phyloP scores from a whole-genome alignment of 257 asterid genomes.

The Solanum okadae region DNA sequence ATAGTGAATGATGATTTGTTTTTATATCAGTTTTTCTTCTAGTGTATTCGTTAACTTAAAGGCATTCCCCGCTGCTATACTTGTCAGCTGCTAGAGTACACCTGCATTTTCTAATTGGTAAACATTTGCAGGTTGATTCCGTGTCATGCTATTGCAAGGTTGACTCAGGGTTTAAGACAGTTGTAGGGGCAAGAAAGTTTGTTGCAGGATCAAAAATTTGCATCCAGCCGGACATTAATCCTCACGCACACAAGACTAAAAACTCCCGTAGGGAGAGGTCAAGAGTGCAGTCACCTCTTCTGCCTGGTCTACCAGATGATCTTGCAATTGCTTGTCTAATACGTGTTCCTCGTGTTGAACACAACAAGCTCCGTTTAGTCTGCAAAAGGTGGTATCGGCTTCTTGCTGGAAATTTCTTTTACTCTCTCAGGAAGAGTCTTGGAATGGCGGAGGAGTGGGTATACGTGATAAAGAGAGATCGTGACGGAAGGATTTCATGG shows the following conservation, averaged over 20 bases:
- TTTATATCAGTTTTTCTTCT: background rate
- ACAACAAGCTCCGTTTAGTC: conserved; percentile 40
- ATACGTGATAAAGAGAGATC: conserved; percentile 37
- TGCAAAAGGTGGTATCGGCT: conserved; percentile 45
- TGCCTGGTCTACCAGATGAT: conserved; percentile 48
- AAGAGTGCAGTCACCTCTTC: conserved; percentile 36
- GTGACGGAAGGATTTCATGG: conserved; percentile 44
- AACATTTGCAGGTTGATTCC: conserved; percentile 30
- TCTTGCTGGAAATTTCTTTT: conserved; percentile 39
- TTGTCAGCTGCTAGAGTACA: background rate
- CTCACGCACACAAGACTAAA: conserved; percentile 33
- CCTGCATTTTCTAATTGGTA: background rate
- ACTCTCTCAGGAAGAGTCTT: conserved; percentile 36
- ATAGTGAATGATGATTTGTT: background rate
- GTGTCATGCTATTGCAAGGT: conserved; percentile 48
- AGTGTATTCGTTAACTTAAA: background rate
- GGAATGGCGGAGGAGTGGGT: conserved; percentile 52
- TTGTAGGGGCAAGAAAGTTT: conserved; percentile 39
- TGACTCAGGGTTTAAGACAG: conserved; percentile 37
- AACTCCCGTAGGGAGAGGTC: conserved; percentile 35
- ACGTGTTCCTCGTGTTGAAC: conserved; percentile 48
- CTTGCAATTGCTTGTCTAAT: conserved; percentile 45
- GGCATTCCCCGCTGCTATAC: background rate
- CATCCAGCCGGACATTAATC: conserved; percentile 43
- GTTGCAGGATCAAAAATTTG: conserved; percentile 44